Base-by-base conservation (phyloP, 1,284 basidiomycete species). In the Ganoderma lucidum region DNA sequence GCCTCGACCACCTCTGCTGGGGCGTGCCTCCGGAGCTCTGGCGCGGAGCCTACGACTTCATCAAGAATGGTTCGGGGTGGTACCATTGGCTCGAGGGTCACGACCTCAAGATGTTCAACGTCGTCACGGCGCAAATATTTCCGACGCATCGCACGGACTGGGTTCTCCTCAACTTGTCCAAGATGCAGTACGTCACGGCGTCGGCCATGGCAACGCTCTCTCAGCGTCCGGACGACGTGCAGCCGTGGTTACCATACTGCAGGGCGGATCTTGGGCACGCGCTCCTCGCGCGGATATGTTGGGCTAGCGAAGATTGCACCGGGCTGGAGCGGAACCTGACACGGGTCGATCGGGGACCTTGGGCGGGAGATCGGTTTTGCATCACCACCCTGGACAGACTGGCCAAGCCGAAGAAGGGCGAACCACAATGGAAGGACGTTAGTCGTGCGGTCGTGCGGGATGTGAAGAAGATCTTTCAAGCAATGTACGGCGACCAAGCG, bases 301-400 rank as follows among this genome's bases (percentile, higher is more conserved):
- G 48, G 62, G 56, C 67, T 1, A 48, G 39, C 39, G 41, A 14
- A 28, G 48, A 37, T 30, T 12, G 14, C 15, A 35, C 28, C 12
- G 23, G 15, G 28, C 6, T 42, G 42, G 37, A 51, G 35, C 61
- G 19, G 17, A 39, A 35, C 28, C 37, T 8, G 17, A 62, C 23
- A n/a, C 10, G 42, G 23, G 4, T 64, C 15, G 58, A 58, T 19
- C 56, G 53, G 1, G 70, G 66, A 2, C 15, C n/a, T 17, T 71
- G 70, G 70, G 70, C 48, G 14, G 61, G 68, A 10, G 67, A 71
- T 41, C 39, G 67, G 56, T 61, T 66, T 41, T 23, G 15, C 32
- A 67, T 70, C 23, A 63, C 44, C 30, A 68, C 66, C 12, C 10
- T 64, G 62, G 64, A 64, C 28, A n/a, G 45, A 23, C 17, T 35